Base-by-base conservation (phyloP, 352 stramenopile genomes). In the Phytophthora sojae region DNA sequence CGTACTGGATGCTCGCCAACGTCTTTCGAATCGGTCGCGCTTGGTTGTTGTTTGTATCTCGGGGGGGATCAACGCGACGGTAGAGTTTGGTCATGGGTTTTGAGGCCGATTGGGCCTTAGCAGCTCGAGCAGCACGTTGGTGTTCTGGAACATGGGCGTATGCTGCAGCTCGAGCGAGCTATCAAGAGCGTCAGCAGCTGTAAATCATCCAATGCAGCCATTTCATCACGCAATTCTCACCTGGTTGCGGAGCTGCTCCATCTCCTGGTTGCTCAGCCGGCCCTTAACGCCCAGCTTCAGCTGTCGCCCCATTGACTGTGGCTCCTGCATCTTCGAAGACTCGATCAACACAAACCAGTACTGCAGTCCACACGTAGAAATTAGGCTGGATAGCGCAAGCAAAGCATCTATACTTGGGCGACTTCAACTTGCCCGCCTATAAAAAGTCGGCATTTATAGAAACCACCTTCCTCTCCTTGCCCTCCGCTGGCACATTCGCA, bases 11-110 rank as follows among this genome's bases (percentile, higher is more conserved):
- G 60, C 75, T 81, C 6, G 81, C 77, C 35, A 89, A 70, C 1
- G 82, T 83, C 64, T 93, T 90, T n/a, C 80, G 77, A n/a, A 56
- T 63, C 23, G 80, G 69, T 39, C 69, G 26, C 50, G 21, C 29
- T 54, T 72, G 55, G 51, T 59, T 32, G 57, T 15, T 30, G 35
- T n/a, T 23, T 6, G 25, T 7, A 19, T 67, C 35, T 15, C 63
- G 50, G 8, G 62, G n/a, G 7, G 69, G 39, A 2, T 76, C 73
- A 14, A 89, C 58, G 26, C 77, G 71, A 25, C 58, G 79, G 49
- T 92, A 92, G n/a, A 85, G 6, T 12, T 75, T 79, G 1, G 85
- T 92, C 82, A 89, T 91, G 21, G 83, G 79, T 61, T 85, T 90
- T 42, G 62, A 66, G 1, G 65, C 42, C 32, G 59, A 11, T 23